These are phyloP conservation scores for Chara braunii DNA, from an alignment of 139 green algal genomes.

Conservation along the genomic window DNA sequence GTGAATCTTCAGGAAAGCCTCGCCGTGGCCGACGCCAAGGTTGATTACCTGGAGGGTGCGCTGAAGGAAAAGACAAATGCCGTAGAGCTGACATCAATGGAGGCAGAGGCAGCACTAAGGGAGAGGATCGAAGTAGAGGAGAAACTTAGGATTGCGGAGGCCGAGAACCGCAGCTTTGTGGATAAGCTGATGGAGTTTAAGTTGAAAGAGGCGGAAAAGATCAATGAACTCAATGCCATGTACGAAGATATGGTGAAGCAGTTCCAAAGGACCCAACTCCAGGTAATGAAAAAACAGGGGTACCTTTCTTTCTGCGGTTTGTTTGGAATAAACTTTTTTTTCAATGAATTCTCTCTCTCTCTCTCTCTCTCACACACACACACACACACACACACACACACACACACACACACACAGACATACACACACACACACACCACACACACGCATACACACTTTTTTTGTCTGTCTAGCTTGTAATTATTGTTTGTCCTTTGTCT, in stretches of 20 bases:
- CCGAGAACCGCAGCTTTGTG: slow-evolving; percentile 36
- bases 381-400: too few relatives aligned
- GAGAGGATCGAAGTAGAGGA: slow-evolving; percentile 7
- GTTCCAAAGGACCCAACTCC: not conserved
- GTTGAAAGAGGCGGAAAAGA: slow-evolving; percentile 36
- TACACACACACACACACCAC: too few relatives aligned
- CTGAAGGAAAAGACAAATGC: slow-evolving; percentile 6
- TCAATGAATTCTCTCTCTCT: too few relatives aligned
- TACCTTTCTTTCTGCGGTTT: too few relatives aligned
- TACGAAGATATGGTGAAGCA: slow-evolving; percentile 36
- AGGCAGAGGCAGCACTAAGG: slow-evolving; percentile 11
- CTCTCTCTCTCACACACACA: too few relatives aligned
- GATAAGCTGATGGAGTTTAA: slow-evolving; percentile 41
- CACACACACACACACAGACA: too few relatives aligned
- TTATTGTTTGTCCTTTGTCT: too few relatives aligned
- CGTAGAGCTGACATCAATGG: slow-evolving; percentile 24
- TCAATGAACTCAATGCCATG: slow-evolving; percentile 44
- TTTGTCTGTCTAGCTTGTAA: too few relatives aligned
- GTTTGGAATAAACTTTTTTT: too few relatives aligned
- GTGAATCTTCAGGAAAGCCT: not conserved
- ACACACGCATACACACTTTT: too few relatives aligned
- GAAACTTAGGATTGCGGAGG: slow-evolving; percentile 1
- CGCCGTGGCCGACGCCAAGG: not conserved
- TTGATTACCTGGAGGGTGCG: slow-evolving; percentile 11
- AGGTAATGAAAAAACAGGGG: too few relatives aligned